Base-by-base conservation (phyloP, 306 rosid species). In the Phaseolus lunatus region DNA sequence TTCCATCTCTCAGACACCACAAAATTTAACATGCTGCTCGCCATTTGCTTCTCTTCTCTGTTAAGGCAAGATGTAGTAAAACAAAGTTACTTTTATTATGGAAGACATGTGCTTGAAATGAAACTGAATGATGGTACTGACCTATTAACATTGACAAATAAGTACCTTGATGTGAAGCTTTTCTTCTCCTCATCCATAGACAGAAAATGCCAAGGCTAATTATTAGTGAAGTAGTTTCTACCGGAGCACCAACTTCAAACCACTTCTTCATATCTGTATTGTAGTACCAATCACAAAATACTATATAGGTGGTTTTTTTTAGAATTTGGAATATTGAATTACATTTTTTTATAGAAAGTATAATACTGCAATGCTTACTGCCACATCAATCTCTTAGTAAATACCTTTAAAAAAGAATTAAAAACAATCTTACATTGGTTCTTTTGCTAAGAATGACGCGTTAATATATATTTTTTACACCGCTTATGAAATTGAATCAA, bases 211-310 rank as follows among this genome's bases (percentile, higher is more conserved):
- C 27, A 35, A 71, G 50, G 70, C 66, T 15, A 20, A 50, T 22
- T 50, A 72, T 27, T 45, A 71, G 26, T 16, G 33, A 9, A 52
- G 19, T 26, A 1, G 58, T 15, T 19, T 16, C 78, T 13, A 63
- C 2, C 6, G 56, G 12, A 23, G 35, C 9, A 48, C 81, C 63
- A 23, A 6, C 37, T 37, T 37, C 19, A 1, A 64, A 43, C 74
- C 83, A 73, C 61, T 67, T 49, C 59, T 72, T 49, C 66, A 33
- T 39, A 33, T 31, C 80, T 76, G 72, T 37, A 63, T 29, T 48
- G 6, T 53, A 35, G 23, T 5, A 18, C 20, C 22, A 63, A 63
- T 18, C 69, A n/a, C 3, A 63, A 63, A 62, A 8, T 14, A 12
- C 14, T 27, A 1, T 1, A 6, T 61, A 18, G 19, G 14, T 53